Evolutionary conservation across 2,329 filamentous ascomycete species (phyloP).

Genomic region (Botrytis sinoallii): DNA sequence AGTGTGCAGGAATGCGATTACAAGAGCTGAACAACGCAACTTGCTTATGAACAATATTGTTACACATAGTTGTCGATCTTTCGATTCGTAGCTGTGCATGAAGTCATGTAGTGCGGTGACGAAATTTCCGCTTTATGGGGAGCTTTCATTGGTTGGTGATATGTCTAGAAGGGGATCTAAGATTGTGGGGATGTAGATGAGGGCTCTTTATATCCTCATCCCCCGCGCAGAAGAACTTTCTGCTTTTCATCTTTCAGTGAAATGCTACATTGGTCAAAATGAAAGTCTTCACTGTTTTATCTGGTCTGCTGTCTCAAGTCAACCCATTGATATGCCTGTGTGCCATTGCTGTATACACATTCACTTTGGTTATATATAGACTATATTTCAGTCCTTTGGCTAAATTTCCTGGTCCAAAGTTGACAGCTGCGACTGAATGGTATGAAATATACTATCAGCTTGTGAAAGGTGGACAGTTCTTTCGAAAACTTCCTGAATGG

Average conservation of each 20-base stretch:
- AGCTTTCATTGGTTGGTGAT: neutral
- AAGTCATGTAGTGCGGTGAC: neutral
- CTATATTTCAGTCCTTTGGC: slow-evolving; percentile 39
- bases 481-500: slow-evolving; percentile 43
- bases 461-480: slow-evolving; percentile 41
- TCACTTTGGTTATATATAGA: slow-evolving; percentile 27
- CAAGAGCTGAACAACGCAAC: slow-evolving; percentile 2
- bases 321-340: neutral
- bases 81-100: neutral
- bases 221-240: neutral
- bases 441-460: slow-evolving; percentile 44
- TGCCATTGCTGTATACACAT: slow-evolving; percentile 3
- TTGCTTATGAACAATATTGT: neutral
- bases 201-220: neutral
- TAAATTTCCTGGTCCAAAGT: slow-evolving; percentile 37
- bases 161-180: neutral
- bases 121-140: neutral
- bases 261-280: neutral
- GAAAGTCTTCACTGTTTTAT: neutral
- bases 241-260: neutral
- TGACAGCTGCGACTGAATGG: slow-evolving; percentile 36
- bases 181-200: neutral
- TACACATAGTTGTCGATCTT: neutral
- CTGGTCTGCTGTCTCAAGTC: neutral
- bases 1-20: neutral